Evolutionary conservation across 2,329 filamentous ascomycete genomes (phyloP).

Genomic region (Albophoma yamanashiensis): DNA sequence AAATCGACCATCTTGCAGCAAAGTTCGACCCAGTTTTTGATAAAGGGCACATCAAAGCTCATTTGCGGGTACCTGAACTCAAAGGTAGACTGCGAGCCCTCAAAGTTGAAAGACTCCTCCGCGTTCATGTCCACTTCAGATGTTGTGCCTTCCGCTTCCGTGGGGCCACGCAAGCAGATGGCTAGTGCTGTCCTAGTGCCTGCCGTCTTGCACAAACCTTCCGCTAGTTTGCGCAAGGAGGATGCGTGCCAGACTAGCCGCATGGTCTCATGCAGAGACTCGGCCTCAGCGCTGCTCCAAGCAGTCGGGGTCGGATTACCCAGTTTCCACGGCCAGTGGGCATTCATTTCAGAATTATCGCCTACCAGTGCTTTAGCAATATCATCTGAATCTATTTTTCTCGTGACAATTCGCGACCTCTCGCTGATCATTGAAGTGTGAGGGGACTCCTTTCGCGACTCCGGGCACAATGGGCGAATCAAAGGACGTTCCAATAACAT

Average conservation of each 20-base stretch:
- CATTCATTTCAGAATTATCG: neutral
- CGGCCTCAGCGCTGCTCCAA: neutral
- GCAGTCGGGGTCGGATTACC: neutral
- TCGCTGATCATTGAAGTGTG: neutral
- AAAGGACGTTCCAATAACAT: slow-evolving; percentile 11
- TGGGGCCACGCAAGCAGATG: neutral
- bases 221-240: neutral
- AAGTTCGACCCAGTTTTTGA: slow-evolving; percentile 12
- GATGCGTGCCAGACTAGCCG: neutral
- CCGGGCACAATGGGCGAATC: neutral
- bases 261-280: neutral
- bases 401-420: neutral
- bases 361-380: neutral
- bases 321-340: neutral
- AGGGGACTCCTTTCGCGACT: neutral
- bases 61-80: slow-evolving; percentile 16
- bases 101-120: neutral
- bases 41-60: slow-evolving; percentile 11
- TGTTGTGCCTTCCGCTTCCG: neutral
- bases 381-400: neutral
- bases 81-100: slow-evolving; percentile 8
- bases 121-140: neutral
- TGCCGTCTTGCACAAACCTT: neutral
- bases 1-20: slow-evolving; percentile 7
- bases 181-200: neutral